These are phyloP conservation scores for Penium margaritaceum DNA, from an alignment of 139 green algal genomes.

Conservation along the genomic window DNA sequence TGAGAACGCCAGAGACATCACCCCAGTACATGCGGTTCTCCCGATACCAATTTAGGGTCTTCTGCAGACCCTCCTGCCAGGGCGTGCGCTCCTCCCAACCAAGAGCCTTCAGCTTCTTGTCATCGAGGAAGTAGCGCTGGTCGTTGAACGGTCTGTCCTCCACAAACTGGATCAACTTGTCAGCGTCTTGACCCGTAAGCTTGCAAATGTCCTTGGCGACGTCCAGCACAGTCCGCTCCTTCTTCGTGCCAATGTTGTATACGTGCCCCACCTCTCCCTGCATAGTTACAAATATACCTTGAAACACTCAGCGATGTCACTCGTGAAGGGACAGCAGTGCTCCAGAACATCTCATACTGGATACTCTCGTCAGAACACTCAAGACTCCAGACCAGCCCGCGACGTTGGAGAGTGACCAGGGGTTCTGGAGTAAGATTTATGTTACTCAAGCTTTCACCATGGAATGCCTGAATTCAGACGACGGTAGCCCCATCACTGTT, in stretches of 20 bases:
- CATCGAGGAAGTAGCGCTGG: conserved; percentile 85
- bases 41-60: conserved; percentile 88
- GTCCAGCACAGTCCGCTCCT: conserved; percentile 80
- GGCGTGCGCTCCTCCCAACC: conserved; percentile 79
- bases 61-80: conserved; percentile 85
- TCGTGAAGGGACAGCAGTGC: no score
- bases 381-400: no score
- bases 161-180: conserved; percentile 50
- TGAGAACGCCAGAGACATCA: conserved; percentile 54
- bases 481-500: no score
- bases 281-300: no score
- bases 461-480: no score
- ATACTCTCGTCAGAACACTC: no score
- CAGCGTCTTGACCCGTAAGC: conserved; percentile 54
- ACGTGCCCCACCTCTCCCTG: conserved; percentile 59
- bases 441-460: no score
- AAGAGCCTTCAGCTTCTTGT: conserved; percentile 78
- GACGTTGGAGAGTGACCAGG: no score
- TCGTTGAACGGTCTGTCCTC: conserved; percentile 57
- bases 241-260: conserved; percentile 96
- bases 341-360: no score
- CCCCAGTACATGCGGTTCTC: conserved; percentile 69
- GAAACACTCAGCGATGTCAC: no score
- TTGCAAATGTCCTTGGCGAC: conserved; percentile 62
- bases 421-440: no score